These are phyloP conservation scores for Blepharisma stoltei DNA, from an alignment of 73 alveolate species.

Conservation along the genomic window DNA sequence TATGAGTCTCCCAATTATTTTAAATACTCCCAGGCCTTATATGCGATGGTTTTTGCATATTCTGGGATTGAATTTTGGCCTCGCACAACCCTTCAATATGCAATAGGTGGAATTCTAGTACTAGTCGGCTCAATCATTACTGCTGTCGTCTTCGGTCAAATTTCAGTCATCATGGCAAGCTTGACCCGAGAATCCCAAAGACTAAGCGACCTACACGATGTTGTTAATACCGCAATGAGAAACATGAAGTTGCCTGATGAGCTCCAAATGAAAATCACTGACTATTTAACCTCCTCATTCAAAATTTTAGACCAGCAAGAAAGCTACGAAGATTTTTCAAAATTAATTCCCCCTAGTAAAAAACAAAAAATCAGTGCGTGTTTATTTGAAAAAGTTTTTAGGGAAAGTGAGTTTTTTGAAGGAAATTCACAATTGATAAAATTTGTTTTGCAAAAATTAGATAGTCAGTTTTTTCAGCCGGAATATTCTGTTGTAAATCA, in stretches of 20 bases:
- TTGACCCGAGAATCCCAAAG: not conserved
- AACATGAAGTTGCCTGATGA: slow-evolving; percentile 57
- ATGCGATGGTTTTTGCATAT: not conserved
- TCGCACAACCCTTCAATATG: not conserved
- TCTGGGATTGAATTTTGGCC: not conserved
- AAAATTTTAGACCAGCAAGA: slow-evolving; percentile 41
- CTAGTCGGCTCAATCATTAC: not conserved
- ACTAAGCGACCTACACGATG: slow-evolving; percentile 29
- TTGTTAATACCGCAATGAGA: slow-evolving; percentile 59
- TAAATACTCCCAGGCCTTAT: not conserved
- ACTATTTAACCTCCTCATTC: slow-evolving; percentile 42
- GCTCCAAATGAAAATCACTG: slow-evolving; percentile 33
- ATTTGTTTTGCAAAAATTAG: slow-evolving; percentile 34
- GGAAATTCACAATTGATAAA: slow-evolving; percentile 37
- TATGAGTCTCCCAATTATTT: not conserved
- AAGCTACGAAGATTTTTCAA: slow-evolving; percentile 46
- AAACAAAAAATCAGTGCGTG: slow-evolving; percentile 41
- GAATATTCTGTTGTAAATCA: slow-evolving; percentile 47
- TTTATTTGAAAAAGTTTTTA: slow-evolving; percentile 37
- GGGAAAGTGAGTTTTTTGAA: slow-evolving; percentile 36
- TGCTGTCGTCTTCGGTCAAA: not conserved
- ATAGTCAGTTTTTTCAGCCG: slow-evolving; percentile 39
- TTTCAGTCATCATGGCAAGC: not conserved
- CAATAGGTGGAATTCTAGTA: not conserved
- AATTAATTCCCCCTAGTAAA: slow-evolving; percentile 54